Percentiles rank a stretch among this genome's conserved stretches.
Evolutionary conservation across 2,329 filamentous ascomycete species (phyloP).

Genomic region (Colletotrichum agaves): DNA sequence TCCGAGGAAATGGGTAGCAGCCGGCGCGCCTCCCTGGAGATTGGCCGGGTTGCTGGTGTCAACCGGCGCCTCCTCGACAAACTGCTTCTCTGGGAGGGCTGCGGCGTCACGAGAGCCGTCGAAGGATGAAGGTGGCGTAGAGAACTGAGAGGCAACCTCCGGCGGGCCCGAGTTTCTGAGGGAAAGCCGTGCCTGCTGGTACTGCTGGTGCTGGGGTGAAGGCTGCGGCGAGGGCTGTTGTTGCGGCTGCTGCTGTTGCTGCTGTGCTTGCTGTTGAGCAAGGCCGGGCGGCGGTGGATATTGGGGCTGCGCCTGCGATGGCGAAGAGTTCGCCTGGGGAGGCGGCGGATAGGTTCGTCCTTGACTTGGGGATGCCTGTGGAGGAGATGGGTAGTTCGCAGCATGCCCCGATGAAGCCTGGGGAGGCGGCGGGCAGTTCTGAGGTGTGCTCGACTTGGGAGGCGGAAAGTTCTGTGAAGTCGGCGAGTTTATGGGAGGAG

Average conservation of each 20-base stretch:
- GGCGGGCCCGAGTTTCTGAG: constrained; percentile 28
- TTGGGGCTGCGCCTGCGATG: constrained; percentile 40
- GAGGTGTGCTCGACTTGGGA: constrained; percentile 44
- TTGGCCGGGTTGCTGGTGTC: constrained; percentile 47
- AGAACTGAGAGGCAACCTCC: constrained; percentile 42
- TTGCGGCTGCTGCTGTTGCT: constrained; percentile 44
- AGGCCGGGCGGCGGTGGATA: constrained; percentile 46
- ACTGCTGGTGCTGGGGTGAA: constrained; percentile 42
- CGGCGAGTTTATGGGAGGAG: constrained; percentile 42
- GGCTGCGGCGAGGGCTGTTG: constrained; percentile 43
- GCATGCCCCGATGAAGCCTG: constrained; percentile 30
- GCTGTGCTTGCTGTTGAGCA: constrained; percentile 41
- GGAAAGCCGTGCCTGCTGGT: constrained; percentile 41
- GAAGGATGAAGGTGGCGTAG: constrained; percentile 46
- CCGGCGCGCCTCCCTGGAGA: constrained; percentile 52
- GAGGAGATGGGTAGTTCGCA: constrained; percentile 30
- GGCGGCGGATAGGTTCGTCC: constrained; percentile 40
- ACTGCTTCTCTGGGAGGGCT: constrained; percentile 43
- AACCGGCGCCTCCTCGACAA: constrained; percentile 40
- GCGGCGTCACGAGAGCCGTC: constrained; percentile 40
- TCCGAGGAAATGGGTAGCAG: constrained; percentile 70
- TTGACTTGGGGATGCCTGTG: constrained; percentile 30
- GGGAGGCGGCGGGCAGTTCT: constrained; percentile 43
- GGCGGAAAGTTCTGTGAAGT: constrained; percentile 38
- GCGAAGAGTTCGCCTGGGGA: constrained; percentile 32